Base-by-base conservation (phyloP, 1,139 yeast genomes). In the Diutina siamensis region DNA sequence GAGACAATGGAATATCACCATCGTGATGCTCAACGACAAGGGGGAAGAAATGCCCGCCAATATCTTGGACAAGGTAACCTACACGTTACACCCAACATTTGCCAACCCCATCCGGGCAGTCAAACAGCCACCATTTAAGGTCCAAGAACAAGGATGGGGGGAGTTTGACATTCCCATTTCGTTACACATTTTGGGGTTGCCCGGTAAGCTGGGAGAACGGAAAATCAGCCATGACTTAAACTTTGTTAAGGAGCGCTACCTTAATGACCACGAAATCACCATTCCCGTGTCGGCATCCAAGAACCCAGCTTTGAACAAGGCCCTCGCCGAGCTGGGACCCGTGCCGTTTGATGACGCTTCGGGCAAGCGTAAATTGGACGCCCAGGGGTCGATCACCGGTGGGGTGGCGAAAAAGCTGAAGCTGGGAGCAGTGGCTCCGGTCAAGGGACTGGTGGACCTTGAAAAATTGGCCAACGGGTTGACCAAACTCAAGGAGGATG, bases 131-230 rank as follows among this genome's bases (percentile, higher is more conserved):
- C 98, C 98, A n/a, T 92, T 89, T 66, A 75, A 68, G 58, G 83
- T 92, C 47, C 86, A 81, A 59, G 98, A 92, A 63, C 83, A 87
- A 67, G 98, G 98, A 44, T 92, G 98, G 98, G 98, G 98, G 59
- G 98, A 92, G 55, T 89, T 89, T 58, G 96, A 89, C 59, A 75
- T 92, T 58, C 87, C 86, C 44, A 81, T 92, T 52, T 74, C 85
- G 18, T 70, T 88, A 48, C 85, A 83, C 53, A 70, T 85, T 48
- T 74, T 84, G 32, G 76, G 76, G 8, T 60, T 71, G 47, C 59
- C 63, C 25, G 97, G 94, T 49, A 84, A 83, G 57, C 84, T 83
- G 46, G 97, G 97, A 44, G 97, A 88, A 60, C 74, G 85, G 52
- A 84, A 85, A 58, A 64, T 92, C 51, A 78, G 77, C 57, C 97